A percentile compares a stretch with the other conserved stretches of the same genome.
Conservation (phyloP, 805 yeast genomes). For the Starmerella apicola region DNA sequence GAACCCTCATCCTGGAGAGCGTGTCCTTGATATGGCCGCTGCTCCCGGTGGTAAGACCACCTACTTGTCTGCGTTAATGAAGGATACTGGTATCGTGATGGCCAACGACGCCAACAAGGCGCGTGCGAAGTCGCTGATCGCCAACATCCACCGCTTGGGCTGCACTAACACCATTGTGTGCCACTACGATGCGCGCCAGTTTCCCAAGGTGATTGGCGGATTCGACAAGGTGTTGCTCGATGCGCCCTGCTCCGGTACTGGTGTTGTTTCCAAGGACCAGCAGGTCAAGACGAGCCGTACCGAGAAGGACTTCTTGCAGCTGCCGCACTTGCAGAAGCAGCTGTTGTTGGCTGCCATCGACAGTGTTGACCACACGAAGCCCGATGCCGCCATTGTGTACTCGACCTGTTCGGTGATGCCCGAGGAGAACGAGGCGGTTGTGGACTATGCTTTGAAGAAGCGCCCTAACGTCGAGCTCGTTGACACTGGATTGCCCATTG, state of each 20-base stretch:
- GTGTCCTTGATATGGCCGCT: conserved; percentile 96
- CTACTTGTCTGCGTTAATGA: conserved; percentile 89
- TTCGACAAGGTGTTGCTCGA: conserved; percentile 88
- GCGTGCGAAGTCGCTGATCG: conserved; percentile 90
- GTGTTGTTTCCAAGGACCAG: conserved; percentile 96
- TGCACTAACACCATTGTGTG: conserved; percentile 94
- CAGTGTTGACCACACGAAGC: conserved; percentile 83
- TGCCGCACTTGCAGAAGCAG: conserved; percentile 94
- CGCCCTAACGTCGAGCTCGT: conserved; percentile 93
- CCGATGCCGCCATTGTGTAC: conserved; percentile 77
- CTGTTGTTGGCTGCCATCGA: conserved; percentile 88
- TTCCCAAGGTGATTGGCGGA: conserved; percentile 96
- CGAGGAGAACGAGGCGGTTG: conserved; percentile 96
- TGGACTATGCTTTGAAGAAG: conserved; percentile 91
- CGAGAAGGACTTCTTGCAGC: conserved; percentile 90
- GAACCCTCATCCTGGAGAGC: conserved; percentile 93
- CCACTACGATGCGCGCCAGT: conserved; percentile 95
- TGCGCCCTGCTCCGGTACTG: conserved; percentile 99
- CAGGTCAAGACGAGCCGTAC: conserved; percentile 87
- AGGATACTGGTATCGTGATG: conserved; percentile 92
- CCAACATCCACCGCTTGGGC: conserved; percentile 93
- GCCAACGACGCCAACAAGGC: conserved; percentile 97
- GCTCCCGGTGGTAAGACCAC: conserved; percentile 99
- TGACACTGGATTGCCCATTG: conserved; percentile 82
- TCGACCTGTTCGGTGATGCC: conserved; percentile 98